phyloP scores from a whole-genome alignment of 1,284 basidiomycete genomes.

The Fomitopsis palustris region DNA sequence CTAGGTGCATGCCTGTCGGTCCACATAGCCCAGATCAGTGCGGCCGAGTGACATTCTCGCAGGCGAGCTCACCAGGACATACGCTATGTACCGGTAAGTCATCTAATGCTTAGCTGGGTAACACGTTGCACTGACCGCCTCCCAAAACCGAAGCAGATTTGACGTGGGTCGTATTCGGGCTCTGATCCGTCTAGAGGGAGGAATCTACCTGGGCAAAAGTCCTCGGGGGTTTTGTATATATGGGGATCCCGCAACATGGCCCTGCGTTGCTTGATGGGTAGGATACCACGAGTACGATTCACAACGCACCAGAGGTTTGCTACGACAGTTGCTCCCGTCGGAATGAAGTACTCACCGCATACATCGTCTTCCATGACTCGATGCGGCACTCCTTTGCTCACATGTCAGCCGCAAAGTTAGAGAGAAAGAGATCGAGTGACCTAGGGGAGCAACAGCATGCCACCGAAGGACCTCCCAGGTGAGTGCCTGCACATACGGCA shows the following conservation, averaged over 20 bases:
- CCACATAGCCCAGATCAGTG: not conserved
- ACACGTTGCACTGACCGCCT: slow-evolving; percentile 15
- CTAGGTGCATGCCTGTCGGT: slow-evolving; percentile 21
- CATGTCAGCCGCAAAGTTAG: not conserved
- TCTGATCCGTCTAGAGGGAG: slow-evolving; percentile 11
- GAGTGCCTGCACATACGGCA: slow-evolving; percentile 31
- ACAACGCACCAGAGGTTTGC: slow-evolving; percentile 21
- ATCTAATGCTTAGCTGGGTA: not conserved
- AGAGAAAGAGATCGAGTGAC: slow-evolving; percentile 2
- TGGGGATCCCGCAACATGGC: slow-evolving; percentile 27
- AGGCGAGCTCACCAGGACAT: slow-evolving; percentile 13
- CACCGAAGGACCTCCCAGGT: slow-evolving; percentile 28
- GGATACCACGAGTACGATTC: not conserved
- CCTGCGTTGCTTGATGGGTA: slow-evolving; percentile 13
- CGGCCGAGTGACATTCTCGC: not conserved
- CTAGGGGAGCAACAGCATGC: slow-evolving; percentile 25
- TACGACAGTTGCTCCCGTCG: slow-evolving; percentile 25
- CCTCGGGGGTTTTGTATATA: slow-evolving; percentile 23
- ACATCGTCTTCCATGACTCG: slow-evolving; percentile 24
- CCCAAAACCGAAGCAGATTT: slow-evolving; percentile 26
- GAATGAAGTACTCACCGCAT: slow-evolving; percentile 25
- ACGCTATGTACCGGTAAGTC: slow-evolving; percentile 7
- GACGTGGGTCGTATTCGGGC: slow-evolving; percentile 21
- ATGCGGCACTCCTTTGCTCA: slow-evolving; percentile 21
- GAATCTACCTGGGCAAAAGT: slow-evolving; percentile 28